Evolutionary conservation across 495 filamentous ascomycete genomes (phyloP), one percentile per base, ranked within the genome.

Genomic region (Hypoxylon fragiforme): DNA sequence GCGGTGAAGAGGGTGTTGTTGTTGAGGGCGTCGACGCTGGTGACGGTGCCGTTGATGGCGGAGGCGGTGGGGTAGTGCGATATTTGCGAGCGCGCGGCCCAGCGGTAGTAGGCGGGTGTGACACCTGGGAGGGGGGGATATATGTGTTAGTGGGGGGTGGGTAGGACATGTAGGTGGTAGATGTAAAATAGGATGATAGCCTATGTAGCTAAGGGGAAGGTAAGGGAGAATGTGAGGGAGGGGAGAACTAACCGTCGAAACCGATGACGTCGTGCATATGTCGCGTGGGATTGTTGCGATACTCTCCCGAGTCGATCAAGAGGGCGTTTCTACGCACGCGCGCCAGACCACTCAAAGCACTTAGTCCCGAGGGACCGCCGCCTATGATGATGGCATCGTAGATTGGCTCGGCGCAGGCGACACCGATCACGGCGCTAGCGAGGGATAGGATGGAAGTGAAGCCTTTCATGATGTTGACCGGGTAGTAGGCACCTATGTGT

Each of bases 251-350:
- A 83, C 80, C 79, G 49, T 84, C 81, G 55, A 77, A 80, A 3
- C 79, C 80, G 28, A 83, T 72, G 3, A 83, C 79, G 55, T 83
- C 80, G 64, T 84, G 81, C 79, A 81, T 79, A 37, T 79, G 72
- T 18, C 77, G 62, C 0, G 79, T 81, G 3, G 73, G 67, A n/a
- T 47, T 73, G 61, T 84, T 84, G 48, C 80, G 78, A 50, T 84
- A 84, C 13, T 76, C 68, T 26, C 74, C 72, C 28, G 76, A 80
- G 60, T 84, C 81, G 55, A 83, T 78, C 41, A 84, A 52, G 13
- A 79, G 67, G 2, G 77, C 73, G 16, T 68, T 76, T 4, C 81
- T 69, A 3, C 74, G 72, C 8, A 83, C 80, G 5, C 81, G 75
- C 7, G 76, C 77, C 7, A 84, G 73, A 51, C 77, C 79, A 57